Percentiles rank a stretch among this genome's conserved stretches.
phyloP scores from a whole-genome alignment of 495 filamentous ascomycete genomes.

The Penicillium desertorum region DNA sequence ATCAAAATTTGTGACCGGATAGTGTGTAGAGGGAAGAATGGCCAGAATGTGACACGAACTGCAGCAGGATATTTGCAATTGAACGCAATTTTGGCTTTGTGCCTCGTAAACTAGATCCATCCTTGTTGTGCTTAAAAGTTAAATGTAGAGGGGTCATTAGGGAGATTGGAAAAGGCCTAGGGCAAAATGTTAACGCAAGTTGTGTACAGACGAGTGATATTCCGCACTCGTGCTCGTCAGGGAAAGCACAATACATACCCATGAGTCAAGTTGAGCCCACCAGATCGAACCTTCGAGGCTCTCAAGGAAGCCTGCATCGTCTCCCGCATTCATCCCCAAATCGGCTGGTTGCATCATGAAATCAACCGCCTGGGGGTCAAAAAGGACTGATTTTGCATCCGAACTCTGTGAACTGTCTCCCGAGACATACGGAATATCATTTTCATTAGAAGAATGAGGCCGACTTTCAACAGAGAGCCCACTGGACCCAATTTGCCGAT shows the following conservation, averaged over 20 bases:
- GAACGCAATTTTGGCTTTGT: neutral
- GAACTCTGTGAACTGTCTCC: constrained; percentile 1
- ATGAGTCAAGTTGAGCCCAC: constrained; percentile 41
- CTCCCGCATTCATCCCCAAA: constrained; percentile 1
- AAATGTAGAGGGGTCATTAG: constrained; percentile 25
- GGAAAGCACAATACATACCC: constrained; percentile 24
- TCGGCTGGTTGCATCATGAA: constrained; percentile 8
- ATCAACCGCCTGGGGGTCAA: constrained; percentile 20
- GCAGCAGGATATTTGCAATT: neutral
- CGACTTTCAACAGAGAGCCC: constrained; percentile 10
- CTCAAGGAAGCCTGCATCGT: constrained; percentile 25
- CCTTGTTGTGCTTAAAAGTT: constrained; percentile 3
- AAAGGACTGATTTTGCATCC: constrained; percentile 8
- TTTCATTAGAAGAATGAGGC: constrained; percentile 6
- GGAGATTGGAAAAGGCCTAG: constrained; percentile 31
- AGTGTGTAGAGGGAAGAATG: neutral
- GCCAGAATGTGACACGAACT: neutral
- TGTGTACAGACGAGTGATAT: neutral
- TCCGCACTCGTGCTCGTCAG: neutral
- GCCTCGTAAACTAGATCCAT: neutral
- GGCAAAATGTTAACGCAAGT: neutral
- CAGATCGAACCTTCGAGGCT: constrained; percentile 35
- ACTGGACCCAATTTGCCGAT: constrained; percentile 35
- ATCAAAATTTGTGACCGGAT: neutral
- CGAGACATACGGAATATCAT: constrained; percentile 9